Evolutionary conservation across 805 yeast genomes (phyloP).

Genomic region (Candida vaughaniae): DNA sequence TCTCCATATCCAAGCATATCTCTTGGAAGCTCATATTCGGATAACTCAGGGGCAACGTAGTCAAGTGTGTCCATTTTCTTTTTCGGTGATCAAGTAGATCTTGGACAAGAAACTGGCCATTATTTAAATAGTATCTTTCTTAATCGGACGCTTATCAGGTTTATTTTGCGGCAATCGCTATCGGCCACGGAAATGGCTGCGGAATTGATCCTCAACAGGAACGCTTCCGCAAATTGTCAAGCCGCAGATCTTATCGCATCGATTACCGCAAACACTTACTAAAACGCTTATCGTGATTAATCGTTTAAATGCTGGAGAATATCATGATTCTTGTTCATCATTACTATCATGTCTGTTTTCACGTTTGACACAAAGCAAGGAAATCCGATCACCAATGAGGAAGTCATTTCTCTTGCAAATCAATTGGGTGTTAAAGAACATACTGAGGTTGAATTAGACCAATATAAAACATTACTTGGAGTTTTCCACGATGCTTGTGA

Average conservation of each 20-base stretch:
- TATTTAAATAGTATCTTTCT: no score
- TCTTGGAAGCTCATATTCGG: slow-evolving; percentile 17
- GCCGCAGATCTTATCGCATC: no score
- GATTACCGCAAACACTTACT: no score
- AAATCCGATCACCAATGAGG: slow-evolving; percentile 23
- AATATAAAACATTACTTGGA: slow-evolving; percentile 21
- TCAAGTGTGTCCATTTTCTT: slow-evolving; percentile 10
- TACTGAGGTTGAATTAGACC: slow-evolving; percentile 19
- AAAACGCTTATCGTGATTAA: no score
- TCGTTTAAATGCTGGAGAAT: no score
- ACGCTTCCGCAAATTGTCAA: no score
- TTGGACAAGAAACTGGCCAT: no score
- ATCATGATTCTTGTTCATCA: not conserved
- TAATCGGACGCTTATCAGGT: no score
- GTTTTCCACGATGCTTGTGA: slow-evolving; percentile 26
- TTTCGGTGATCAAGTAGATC: no score
- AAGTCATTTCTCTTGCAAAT: slow-evolving; percentile 18
- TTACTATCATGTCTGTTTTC: slow-evolving; percentile 22
- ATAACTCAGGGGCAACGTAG: slow-evolving; percentile 1
- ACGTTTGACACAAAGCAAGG: slow-evolving; percentile 19
- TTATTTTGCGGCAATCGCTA: not conserved
- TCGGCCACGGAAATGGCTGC: no score
- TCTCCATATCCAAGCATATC: slow-evolving; percentile 31
- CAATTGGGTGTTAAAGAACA: slow-evolving; percentile 21
- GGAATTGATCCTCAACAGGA: no score